Base-by-base conservation (phyloP, 495 filamentous ascomycete species). In the Penicillium maclennaniae region DNA sequence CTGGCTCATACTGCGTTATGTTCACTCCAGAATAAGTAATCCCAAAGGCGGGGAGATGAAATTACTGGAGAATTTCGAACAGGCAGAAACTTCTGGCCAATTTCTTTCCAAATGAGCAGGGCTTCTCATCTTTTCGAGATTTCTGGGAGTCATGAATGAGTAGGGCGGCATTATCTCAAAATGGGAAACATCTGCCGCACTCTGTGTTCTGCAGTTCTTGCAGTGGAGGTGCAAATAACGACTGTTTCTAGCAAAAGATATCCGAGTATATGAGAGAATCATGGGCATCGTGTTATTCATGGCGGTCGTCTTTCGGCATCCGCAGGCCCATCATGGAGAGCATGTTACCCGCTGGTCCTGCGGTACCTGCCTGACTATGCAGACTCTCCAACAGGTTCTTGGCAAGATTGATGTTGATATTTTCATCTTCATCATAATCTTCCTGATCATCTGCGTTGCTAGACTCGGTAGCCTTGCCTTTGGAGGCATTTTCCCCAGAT, bases 381-480 rank as follows among this genome's bases (percentile, higher is more conserved):
- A 97, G 89, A 62, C 87, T 89, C 70, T 96, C 88, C n/a, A 97
- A 73, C 20, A 97, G 68, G 62, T 96, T 97, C 65, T 89, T 90
- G 34, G 88, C 92, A 6, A 98, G 79, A 45, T 92, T 91, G 63
- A 89, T 87, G 60, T 96, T 89, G 40, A 89, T 81, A 53, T 92
- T 78, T 10, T 91, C 78, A 51, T 85, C 86, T 15, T 78, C 62
- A 23, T 63, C 57, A 9, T 91, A 77, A 52, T 85, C 86, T 14
- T 78, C 62, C 15, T 61, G 54, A 16, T 43, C 42, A 17, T 51
- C 56, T 17, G 54, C 56, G 7, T 19, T 43, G 17, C 45, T 52
- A 7, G 50, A 47, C 15, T 62, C 49, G 49, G 53, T 56, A 39
- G 49, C 53, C 39, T 71, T 67, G 19, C 50, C 67, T 54, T 69